A percentile compares a stretch with the other conserved stretches of the same genome.
Evolutionary conservation across 2,329 filamentous ascomycete genomes (phyloP).

Genomic region (Hortaea sp.): DNA sequence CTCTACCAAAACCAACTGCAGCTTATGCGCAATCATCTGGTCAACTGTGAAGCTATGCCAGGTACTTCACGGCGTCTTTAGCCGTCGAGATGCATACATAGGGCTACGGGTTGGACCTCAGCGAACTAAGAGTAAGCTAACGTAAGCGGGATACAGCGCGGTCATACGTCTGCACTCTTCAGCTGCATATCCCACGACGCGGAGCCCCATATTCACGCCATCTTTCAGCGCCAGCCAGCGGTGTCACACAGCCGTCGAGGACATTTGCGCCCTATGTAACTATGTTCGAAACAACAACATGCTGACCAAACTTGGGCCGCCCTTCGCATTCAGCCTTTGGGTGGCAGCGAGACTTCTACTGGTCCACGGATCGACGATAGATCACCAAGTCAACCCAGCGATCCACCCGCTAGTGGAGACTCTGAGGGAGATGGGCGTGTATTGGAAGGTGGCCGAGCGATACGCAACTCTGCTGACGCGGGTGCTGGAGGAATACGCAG

Average conservation of each 20-base stretch:
- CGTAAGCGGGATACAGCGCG: slow-evolving; percentile 38
- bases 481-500: slow-evolving; percentile 76
- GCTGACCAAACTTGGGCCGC: slow-evolving; percentile 72
- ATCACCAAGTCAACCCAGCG: slow-evolving; percentile 69
- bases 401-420: slow-evolving; percentile 76
- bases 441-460: slow-evolving; percentile 77
- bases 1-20: no score
- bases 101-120: background rate
- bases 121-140: slow-evolving; percentile 8
- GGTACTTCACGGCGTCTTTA: no score
- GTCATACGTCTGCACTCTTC: slow-evolving; percentile 87
- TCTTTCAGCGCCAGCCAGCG: slow-evolving; percentile 77
- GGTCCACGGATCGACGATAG: slow-evolving; percentile 83
- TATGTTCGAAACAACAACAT: slow-evolving; percentile 68
- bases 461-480: slow-evolving; percentile 72
- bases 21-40: no score
- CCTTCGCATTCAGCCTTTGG: slow-evolving; percentile 88
- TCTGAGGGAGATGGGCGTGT: slow-evolving; percentile 66
- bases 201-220: slow-evolving; percentile 79
- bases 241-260: slow-evolving; percentile 73
- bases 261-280: slow-evolving; percentile 66
- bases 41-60: no score
- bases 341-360: slow-evolving; percentile 78
- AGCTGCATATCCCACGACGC: slow-evolving; percentile 80
- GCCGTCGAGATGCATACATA: no score